Evolutionary conservation across 2,329 filamentous ascomycete genomes (phyloP), one percentile per base, ranked within the genome.

Genomic region (Fusarium sp.): DNA sequence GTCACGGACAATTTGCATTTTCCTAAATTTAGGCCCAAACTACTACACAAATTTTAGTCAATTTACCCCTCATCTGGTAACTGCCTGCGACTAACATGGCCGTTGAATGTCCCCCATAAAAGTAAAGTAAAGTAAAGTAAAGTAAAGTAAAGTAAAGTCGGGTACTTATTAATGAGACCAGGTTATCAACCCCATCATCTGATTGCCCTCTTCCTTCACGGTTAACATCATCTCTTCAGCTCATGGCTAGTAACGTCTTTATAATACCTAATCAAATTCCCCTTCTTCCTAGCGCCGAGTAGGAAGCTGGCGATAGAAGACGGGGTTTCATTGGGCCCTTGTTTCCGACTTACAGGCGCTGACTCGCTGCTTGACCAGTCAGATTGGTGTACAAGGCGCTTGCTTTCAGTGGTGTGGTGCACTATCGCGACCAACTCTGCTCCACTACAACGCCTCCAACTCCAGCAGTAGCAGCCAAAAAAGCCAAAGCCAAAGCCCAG

Each of bases 371-470:
- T 59, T 67, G 69, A 70, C 78, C 78, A 79, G 76, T 80, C 75
- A 65, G 71, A 79, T 75, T 72, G 73, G 72, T 67, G 74, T 71
- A 72, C 70, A 74, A 78, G 75, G 76, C 78, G 78, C 78, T 79
- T 78, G 76, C 74, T 78, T 78, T 76, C 74, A 76, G 76, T 74
- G 69, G 73, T 75, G 73, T 74, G 73, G 69, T 75, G 68, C 70
- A 58, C 73, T 75, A 72, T 54, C 70, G 63, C 58, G 54, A 58
- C 58, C 66, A 60, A 52, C 46, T 71, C 50, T 51, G 56, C 55
- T 69, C 68, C 68, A 65, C 65, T 58, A 57, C 52, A 50, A 44
- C 65, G 41, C 49, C 67, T 62, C 48, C 34, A 37, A 37, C 18
- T 44, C 44, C 44, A 46, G 25, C 25, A 46, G 25, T 26, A 21